Conservation (phyloP, 1,139 yeast genomes). For the Geotrichum histeridarum region DNA sequence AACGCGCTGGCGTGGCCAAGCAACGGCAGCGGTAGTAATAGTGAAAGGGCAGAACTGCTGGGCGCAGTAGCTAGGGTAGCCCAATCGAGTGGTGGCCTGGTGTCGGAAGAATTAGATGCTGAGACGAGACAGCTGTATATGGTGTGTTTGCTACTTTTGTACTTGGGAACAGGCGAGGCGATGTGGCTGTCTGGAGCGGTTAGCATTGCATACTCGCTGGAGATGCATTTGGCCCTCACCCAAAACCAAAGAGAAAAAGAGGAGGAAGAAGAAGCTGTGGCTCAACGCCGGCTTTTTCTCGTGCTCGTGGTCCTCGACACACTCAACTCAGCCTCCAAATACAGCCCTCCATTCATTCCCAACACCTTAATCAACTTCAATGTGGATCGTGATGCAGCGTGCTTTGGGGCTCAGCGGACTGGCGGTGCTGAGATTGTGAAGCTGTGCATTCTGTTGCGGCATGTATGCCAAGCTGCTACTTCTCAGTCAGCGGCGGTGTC, state of each 20-base stretch:
- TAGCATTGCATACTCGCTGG: conserved; percentile 31
- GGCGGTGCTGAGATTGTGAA: conserved; percentile 27
- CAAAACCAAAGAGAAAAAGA: conserved; percentile 20
- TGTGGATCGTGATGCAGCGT: conserved; percentile 23
- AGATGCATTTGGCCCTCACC: conserved; percentile 24
- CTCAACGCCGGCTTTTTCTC: conserved; percentile 30
- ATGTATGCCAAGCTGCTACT: conserved; percentile 7
- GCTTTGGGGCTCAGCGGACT: conserved; percentile 22
- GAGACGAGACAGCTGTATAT: conserved; percentile 1
- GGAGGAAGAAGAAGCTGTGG: not conserved
- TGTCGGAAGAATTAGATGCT: conserved; percentile 3
- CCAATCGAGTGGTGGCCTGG: conserved; percentile 5
- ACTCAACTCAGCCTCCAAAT: conserved; percentile 27
- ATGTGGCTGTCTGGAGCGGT: conserved; percentile 39
- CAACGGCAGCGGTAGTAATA: not conserved
- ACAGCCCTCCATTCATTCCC: conserved; percentile 27
- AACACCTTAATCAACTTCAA: conserved; percentile 22
- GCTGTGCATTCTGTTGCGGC: conserved; percentile 25
- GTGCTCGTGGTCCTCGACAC: conserved; percentile 33
- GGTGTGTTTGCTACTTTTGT: conserved; percentile 20
- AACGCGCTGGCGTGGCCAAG: conserved; percentile 22
- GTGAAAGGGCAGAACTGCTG: not conserved
- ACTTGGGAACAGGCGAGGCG: conserved; percentile 36
- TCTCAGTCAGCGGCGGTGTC: not conserved
- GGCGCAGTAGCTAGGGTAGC: not conserved